Evolutionary conservation across 169 alveolate species (phyloP).

Genomic region (Cryptosporidium ubiquitum): DNA sequence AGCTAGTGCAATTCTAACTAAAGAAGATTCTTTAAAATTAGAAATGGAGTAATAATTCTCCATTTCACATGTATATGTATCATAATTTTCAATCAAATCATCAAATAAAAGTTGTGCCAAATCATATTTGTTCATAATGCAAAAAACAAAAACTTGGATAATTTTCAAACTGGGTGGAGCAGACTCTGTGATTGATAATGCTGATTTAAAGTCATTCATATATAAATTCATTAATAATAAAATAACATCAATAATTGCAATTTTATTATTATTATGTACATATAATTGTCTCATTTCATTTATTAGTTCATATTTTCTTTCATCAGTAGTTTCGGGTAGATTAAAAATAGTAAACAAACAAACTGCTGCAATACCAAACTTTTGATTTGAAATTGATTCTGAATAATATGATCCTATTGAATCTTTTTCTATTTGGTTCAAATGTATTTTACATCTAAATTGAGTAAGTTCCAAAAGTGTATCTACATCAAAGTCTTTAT

Average conservation of each 20-base stretch:
- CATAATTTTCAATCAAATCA: conserved; percentile 39
- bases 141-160: conserved; percentile 46
- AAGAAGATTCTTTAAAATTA: conserved; percentile 39
- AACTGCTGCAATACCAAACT: conserved; percentile 49
- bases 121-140: conserved; percentile 51
- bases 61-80: conserved; percentile 1
- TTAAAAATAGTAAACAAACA: conserved; percentile 32
- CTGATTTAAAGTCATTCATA: conserved; percentile 32
- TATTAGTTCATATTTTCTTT: conserved; percentile 30
- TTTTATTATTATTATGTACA: conserved; percentile 5
- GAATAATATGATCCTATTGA: conserved; percentile 22
- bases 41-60: conserved; percentile 2
- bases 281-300: conserved; percentile 42
- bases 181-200: conserved; percentile 23
- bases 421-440: conserved; percentile 38
- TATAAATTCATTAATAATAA: conserved; percentile 26
- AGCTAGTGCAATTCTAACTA: conserved; percentile 54
- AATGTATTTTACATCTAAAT: conserved; percentile 42
- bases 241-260: not conserved
- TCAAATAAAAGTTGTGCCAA: conserved; percentile 41
- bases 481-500: conserved; percentile 20
- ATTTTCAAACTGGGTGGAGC: conserved; percentile 32
- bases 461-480: conserved; percentile 11
- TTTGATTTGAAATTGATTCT: conserved; percentile 21
- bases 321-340: conserved; percentile 39